Evolutionary conservation across 345 rosid species (phyloP).

Genomic region (Cochlearia excelsa): DNA sequence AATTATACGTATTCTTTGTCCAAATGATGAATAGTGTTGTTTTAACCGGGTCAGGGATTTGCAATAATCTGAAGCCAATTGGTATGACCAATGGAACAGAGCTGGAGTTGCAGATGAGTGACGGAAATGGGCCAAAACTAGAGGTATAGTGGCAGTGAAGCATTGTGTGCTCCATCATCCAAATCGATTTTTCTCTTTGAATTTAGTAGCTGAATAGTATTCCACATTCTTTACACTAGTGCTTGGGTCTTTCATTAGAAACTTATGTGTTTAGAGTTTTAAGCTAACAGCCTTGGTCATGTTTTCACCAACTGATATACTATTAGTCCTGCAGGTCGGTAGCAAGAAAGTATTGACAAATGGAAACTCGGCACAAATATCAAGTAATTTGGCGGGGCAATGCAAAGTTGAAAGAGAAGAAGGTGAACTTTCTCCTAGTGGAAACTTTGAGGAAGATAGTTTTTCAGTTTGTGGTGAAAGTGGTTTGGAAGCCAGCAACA

Average conservation of each 20-base stretch:
- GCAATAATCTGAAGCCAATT: conserved; percentile 52
- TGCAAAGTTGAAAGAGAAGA: conserved; percentile 90
- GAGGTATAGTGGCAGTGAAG: conserved; percentile 47
- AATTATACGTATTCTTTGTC: too few species aligned
- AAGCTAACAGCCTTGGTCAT: background rate
- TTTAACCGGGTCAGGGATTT: conserved; percentile 49
- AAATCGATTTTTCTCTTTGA: too few species aligned
- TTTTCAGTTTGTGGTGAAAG: conserved; percentile 69
- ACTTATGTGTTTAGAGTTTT: background rate
- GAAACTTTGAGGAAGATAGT: conserved; percentile 86
- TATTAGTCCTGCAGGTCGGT: conserved; percentile 45
- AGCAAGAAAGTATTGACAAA: conserved; percentile 42
- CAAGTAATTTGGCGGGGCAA: conserved; percentile 42
- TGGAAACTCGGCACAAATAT: conserved; percentile 50
- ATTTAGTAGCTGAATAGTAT: background rate
- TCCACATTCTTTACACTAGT: background rate
- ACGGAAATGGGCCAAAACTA: conserved; percentile 45
- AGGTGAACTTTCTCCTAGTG: conserved; percentile 96
- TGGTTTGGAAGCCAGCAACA: conserved; percentile 51
- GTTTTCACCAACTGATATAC: conserved; percentile 12
- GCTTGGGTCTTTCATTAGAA: background rate
- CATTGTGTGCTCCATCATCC: background rate
- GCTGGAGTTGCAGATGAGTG: conserved; percentile 51
- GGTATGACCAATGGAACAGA: conserved; percentile 46
- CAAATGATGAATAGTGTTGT: conserved; percentile 24